Conservation (phyloP, 345 rosid species). For the Bretschneidera sinensis region DNA sequence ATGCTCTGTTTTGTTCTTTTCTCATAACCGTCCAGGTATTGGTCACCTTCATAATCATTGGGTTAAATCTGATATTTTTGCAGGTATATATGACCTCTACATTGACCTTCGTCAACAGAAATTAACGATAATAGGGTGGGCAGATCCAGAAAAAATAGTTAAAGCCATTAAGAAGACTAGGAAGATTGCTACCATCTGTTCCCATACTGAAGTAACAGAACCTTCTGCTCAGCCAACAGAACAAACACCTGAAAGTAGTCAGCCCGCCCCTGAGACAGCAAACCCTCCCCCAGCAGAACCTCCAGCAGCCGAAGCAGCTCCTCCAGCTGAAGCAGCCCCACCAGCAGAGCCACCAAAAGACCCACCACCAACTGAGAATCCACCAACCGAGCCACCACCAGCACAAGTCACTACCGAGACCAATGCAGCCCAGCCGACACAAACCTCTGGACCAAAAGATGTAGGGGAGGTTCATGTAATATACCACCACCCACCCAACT, state of each 20-base stretch:
- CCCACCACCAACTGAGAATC: slow-evolving; percentile 29
- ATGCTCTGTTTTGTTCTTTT: background rate
- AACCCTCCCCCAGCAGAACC: slow-evolving; percentile 41
- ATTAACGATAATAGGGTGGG: slow-evolving; percentile 64
- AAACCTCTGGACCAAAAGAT: slow-evolving; percentile 35
- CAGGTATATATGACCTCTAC: slow-evolving; percentile 59
- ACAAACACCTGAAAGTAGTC: slow-evolving; percentile 32
- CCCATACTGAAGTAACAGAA: slow-evolving; percentile 39
- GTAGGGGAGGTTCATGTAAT: slow-evolving; percentile 45
- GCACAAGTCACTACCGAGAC: slow-evolving; percentile 17
- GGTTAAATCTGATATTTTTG: background rate
- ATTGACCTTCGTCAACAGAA: slow-evolving; percentile 63
- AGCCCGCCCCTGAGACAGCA: slow-evolving; percentile 27
- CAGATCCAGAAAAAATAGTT: slow-evolving; percentile 56
- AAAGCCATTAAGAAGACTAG: slow-evolving; percentile 63
- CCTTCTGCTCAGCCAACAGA: slow-evolving; percentile 35
- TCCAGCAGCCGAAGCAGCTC: slow-evolving; percentile 33
- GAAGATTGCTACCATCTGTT: slow-evolving; percentile 55
- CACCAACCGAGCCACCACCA: slow-evolving; percentile 28
- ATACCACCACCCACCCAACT: slow-evolving; percentile 46
- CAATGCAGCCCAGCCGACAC: slow-evolving; percentile 26
- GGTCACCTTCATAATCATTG: background rate
- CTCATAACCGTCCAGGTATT: background rate
- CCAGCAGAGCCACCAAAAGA: slow-evolving; percentile 43
- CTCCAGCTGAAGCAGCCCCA: slow-evolving; percentile 28